These are phyloP conservation scores for Lineolata rhizophorae DNA, from an alignment of 495 filamentous ascomycete genomes.

Conservation along the genomic window DNA sequence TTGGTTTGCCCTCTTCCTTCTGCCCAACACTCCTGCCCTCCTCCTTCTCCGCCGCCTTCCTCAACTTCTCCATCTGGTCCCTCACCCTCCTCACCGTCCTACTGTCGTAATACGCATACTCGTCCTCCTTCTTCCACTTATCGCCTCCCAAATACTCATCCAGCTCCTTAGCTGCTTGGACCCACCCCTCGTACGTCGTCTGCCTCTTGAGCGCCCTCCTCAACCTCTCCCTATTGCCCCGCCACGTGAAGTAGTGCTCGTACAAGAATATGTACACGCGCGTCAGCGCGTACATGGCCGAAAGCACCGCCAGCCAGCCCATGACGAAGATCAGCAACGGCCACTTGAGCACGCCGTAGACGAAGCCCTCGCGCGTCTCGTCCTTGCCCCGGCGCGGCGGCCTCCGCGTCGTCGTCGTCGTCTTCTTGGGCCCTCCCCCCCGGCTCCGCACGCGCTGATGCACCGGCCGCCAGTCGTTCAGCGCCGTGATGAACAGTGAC, in stretches of 20 bases:
- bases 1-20: too few relatives aligned
- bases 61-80: constrained; percentile 42
- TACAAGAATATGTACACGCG: constrained; percentile 75
- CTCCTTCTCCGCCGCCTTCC: constrained; percentile 34
- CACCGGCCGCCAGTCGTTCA: constrained; percentile 25
- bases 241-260: constrained; percentile 56
- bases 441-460: constrained; percentile 19
- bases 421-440: too few relatives aligned
- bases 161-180: constrained; percentile 48
- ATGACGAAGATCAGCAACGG: constrained; percentile 61
- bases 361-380: constrained; percentile 81
- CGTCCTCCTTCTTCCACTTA: constrained; percentile 66
- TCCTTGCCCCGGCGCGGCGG: constrained; percentile 33
- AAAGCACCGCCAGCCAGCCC: constrained; percentile 51
- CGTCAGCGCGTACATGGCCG: constrained; percentile 55
- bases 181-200: constrained; percentile 63
- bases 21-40: constrained; percentile 14
- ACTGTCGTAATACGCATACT: constrained; percentile 87
- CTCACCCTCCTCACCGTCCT: constrained; percentile 56
- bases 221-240: constrained; percentile 48
- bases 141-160: constrained; percentile 68
- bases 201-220: constrained; percentile 46
- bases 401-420: constrained; percentile 15
- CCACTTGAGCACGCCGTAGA: constrained; percentile 79
- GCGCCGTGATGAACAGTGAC: constrained; percentile 21